A percentile compares a stretch with the other conserved stretches of the same genome.
Evolutionary conservation across 495 filamentous ascomycete species (phyloP).

Genomic region (Aspergillus cristatus): DNA sequence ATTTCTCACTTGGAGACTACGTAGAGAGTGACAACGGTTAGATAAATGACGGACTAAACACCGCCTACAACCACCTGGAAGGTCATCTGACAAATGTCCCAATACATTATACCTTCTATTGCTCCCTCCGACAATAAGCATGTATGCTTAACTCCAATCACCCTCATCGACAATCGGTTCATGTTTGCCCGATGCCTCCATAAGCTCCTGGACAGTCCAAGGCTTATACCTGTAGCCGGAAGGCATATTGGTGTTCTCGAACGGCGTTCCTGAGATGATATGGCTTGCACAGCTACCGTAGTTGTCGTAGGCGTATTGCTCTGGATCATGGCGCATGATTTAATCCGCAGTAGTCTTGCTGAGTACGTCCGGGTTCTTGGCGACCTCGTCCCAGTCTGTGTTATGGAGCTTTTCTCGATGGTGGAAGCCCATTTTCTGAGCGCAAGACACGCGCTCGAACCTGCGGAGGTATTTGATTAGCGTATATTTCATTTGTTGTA

Average conservation of each 20-base stretch:
- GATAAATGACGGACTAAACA: too few species aligned
- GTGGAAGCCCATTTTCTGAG: constrained; percentile 1
- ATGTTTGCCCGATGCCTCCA: background rate
- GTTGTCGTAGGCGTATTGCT: constrained; percentile 1
- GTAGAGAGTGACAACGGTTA: too few species aligned
- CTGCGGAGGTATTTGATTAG: background rate
- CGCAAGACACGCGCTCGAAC: constrained; percentile 1
- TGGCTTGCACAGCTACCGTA: background rate
- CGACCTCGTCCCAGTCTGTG: background rate
- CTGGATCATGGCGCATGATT: background rate
- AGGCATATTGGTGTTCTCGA: constrained; percentile 1
- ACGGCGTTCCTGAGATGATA: background rate
- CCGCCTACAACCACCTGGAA: too few species aligned
- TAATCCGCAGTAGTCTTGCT: background rate
- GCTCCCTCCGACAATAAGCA: too few species aligned
- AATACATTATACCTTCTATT: too few species aligned
- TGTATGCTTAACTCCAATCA: constrained; percentile 1
- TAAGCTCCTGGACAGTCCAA: background rate
- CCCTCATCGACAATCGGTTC: background rate
- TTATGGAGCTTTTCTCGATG: background rate
- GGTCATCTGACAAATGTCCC: too few species aligned
- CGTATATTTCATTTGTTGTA: too few species aligned
- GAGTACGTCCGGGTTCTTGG: background rate
- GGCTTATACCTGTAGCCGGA: background rate
- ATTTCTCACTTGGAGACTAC: too few species aligned